Base-by-base conservation (phyloP, 768 basidiomycete genomes). In the Lactarius sanguifluus region DNA sequence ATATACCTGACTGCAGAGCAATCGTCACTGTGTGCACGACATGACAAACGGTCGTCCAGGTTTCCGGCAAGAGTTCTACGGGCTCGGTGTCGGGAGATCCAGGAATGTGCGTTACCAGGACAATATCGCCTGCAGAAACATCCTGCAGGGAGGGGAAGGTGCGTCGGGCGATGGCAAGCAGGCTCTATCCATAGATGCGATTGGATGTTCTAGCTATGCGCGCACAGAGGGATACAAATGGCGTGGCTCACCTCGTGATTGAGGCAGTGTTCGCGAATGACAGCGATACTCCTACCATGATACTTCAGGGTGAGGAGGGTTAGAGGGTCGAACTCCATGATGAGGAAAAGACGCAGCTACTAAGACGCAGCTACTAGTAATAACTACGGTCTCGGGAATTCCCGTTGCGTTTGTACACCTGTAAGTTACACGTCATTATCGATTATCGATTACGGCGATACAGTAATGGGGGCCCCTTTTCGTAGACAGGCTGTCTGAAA, bases 291-390 rank as follows among this genome's bases (percentile, higher is more conserved):
- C 47, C 61, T 62, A 20, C 23, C 47, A 9, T 30, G 57, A 41
- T 40, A 58, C 41, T 62, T 62, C 16, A 66, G 8, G 30, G 36
- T 28, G 30, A 66, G 61, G 40, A 52, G 28, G 15, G 55, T n/a
- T 3, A 18, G 15, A 8, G 54, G 59, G 13, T 50, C n/a, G 23
- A 61, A 61, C 2, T 25, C 10, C 65, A 57, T 57, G 54, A 34
- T 45, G 43, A n/a, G 4, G 50, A n/a, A 40, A 12, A 36, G 55
- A 30, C 12, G 3, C n/a, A 32, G 18, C 20, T 32, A 32, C 8
- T 30, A 30, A 30, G 30, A 30, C 30, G 30, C 36, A 40, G 10
- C 38, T 40, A 0, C 5, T 10, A 40, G 10, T 13, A 0, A 15
- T 15, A 32, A 32, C 8, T 32, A 32, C 32, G 32, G 38, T 40